Base-by-base conservation (phyloP, 1,284 basidiomycete species). In the Wolfiporia cocos region DNA sequence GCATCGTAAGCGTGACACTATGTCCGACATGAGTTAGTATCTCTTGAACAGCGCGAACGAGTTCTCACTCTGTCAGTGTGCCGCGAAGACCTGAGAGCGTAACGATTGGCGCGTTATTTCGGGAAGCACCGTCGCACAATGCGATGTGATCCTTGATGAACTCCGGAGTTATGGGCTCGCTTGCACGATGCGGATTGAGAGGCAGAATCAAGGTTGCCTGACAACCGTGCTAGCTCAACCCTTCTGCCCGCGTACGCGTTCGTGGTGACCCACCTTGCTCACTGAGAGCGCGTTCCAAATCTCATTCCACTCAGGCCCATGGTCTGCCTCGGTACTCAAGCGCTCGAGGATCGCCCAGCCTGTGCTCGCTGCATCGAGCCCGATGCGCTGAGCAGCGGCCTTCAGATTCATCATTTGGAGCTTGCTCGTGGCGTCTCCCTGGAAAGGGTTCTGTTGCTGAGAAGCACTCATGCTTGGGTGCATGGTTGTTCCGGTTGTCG, bases 311-410 rank as follows among this genome's bases (percentile, higher is more conserved):
- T 89, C 86, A 7, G 67, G 56, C 12, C 63, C 64, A 37, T 69
- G 66, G 47, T 85, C 80, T 2, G 73, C 75, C 49, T 86, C 82
- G 17, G 70, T 70, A 4, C 85, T 75, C 18, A 94, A 68, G 48
- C 77, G 79, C 62, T 94, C 90, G 35, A 93, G 67, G 37, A 94
- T 88, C 15, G 78, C 78, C 88, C 88, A 92, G 1, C 91, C 91
- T 34, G 88, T 64, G 43, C 78, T 84, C 17, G 71, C 74, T 19
- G 74, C 72, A 44, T 81, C 83, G 34, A 91, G 64, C 1, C 88
- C 88, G 15, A 88, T 72, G 44, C 68, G 68, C 61, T 93, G 90
- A 1, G 81, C 84, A 2, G 82, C 81, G 1, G 87, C 80, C 63
- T 88, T 92, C 44, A 93, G 67, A 55, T 82, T 85, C 65, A 89